Base-by-base conservation (phyloP, 148 eudicot species). In the Persicaria maculosa region DNA sequence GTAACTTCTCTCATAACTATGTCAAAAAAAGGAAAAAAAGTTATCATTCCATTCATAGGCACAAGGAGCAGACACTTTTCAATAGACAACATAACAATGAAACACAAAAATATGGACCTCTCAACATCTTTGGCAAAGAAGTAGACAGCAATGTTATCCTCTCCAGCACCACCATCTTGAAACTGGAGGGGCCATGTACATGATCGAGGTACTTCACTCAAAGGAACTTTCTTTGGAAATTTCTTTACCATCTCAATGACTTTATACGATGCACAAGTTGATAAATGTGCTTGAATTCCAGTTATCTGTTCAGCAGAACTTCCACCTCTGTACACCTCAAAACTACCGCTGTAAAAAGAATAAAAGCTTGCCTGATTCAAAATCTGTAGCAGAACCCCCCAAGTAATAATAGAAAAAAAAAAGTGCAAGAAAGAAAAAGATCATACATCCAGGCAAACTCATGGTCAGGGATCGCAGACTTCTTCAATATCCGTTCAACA, bases 361-460 rank as follows among this genome's bases (percentile, higher is more conserved):
- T 43, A 62, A 25, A 77, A 64, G 76, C 67, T 65, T 47, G 47
- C 64, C 57, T 44, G 43, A 77, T 44, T 71, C 9, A 9, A 69
- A 11, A 50, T 71, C 31, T 7, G 46, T 5, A 72, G 17, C 45
- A 72, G 55, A 25, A 22, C 4, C 36, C 36, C 43, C 47, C 70
- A 65, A 65, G 47, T 4, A 72, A 11, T 47, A 44, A n/a, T n/a
- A 4, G 14, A 10, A 72, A 4, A 47, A 22, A 68, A 77, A 69
- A 79, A 76, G 9, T 40, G 47, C 17, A 65, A 65, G 3, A 43
- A 65, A 62, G 19, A 31, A 78, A 78, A 75, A 78, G 77, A 75
- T 19, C 97, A 80, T 94, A 94, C 98, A 87, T 93, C 98, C 98
- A 94, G 74, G 90, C 77, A 80, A 79, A 82, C 77, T 94, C 97